These are phyloP conservation scores for Ogataea wickerhamii DNA, from an alignment of 805 yeast species.

Conservation along the genomic window DNA sequence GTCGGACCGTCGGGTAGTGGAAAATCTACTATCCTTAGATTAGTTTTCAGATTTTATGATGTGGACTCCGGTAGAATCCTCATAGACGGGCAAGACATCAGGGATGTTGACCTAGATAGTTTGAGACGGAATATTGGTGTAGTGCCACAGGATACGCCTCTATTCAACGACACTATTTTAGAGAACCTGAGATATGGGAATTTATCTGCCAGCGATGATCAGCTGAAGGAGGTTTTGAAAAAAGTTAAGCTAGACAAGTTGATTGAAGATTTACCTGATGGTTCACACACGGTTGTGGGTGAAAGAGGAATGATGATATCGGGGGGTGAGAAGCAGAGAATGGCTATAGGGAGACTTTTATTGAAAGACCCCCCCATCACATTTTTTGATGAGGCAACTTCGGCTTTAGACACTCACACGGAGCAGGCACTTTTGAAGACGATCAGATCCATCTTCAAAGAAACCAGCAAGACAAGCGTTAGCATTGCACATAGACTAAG, in stretches of 20 bases:
- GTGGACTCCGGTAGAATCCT: constrained; percentile 70
- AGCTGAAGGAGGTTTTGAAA: constrained; percentile 59
- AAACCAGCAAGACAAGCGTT: constrained; percentile 63
- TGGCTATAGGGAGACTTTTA: constrained; percentile 89
- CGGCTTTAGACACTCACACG: constrained; percentile 95
- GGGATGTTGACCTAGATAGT: constrained; percentile 69
- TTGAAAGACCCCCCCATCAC: constrained; percentile 84
- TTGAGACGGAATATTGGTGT: constrained; percentile 77
- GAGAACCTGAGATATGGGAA: constrained; percentile 89
- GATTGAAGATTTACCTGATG: constrained; percentile 73
- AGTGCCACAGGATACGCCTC: constrained; percentile 96
- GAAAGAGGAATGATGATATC: constrained; percentile 99
- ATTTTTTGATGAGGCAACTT: constrained; percentile 95
- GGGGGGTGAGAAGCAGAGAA: constrained; percentile 97
- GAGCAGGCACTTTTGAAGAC: constrained; percentile 81
- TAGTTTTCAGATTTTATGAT: constrained; percentile 89
- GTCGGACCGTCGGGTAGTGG: constrained; percentile 98
- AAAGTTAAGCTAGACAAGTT: constrained; percentile 68
- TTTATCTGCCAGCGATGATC: constrained; percentile 66
- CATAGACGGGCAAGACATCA: constrained; percentile 86
- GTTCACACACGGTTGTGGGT: constrained; percentile 83
- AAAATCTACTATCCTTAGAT: constrained; percentile 80
- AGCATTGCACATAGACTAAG: constrained; percentile 92
- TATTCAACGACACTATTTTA: constrained; percentile 84
- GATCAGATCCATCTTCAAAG: constrained; percentile 61